A percentile compares a stretch with the other conserved stretches of the same genome.
phyloP scores from a whole-genome alignment of 2,329 filamentous ascomycete genomes.

The Amphichorda felina region DNA sequence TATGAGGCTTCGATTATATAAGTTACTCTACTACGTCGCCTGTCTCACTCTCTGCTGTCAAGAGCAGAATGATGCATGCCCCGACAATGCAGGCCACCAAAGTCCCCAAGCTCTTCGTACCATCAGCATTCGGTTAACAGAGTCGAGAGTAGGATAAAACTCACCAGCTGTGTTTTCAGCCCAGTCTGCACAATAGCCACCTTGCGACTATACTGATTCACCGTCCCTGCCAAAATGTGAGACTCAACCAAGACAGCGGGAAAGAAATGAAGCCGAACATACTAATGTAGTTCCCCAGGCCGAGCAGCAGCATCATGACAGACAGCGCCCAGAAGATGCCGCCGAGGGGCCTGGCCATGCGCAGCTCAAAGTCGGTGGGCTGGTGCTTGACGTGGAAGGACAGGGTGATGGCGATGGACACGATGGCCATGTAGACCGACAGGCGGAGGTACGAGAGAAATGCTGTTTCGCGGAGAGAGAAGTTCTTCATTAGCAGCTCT shows the following conservation, averaged over 20 bases:
- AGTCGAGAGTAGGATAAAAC: constrained; percentile 8
- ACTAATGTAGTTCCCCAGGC: constrained; percentile 79
- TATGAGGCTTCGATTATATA: no score
- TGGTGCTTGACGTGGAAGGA: constrained; percentile 80
- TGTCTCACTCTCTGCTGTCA: constrained; percentile 13
- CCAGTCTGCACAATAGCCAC: constrained; percentile 83
- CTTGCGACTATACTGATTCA: constrained; percentile 70
- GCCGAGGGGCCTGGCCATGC: constrained; percentile 73
- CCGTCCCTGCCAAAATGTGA: constrained; percentile 32
- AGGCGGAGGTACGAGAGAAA: constrained; percentile 90
- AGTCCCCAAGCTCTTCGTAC: constrained; percentile 53
- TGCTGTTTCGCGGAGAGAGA: constrained; percentile 22
- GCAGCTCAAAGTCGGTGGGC: constrained; percentile 59
- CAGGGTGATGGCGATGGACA: constrained; percentile 79
- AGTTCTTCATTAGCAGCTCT: no score
- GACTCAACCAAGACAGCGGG: background rate
- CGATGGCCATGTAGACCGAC: constrained; percentile 81
- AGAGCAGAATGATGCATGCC: constrained; percentile 51
- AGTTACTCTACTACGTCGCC: no score
- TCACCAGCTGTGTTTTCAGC: constrained; percentile 79
- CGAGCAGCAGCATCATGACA: constrained; percentile 62
- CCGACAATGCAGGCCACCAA: constrained; percentile 52
- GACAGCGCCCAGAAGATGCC: constrained; percentile 79
- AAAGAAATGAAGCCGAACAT: constrained; percentile 15
- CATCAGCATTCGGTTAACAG: no score